Evolutionary conservation across 2,329 filamentous ascomycete genomes (phyloP).

Genomic region (Paecilomyces formosus): DNA sequence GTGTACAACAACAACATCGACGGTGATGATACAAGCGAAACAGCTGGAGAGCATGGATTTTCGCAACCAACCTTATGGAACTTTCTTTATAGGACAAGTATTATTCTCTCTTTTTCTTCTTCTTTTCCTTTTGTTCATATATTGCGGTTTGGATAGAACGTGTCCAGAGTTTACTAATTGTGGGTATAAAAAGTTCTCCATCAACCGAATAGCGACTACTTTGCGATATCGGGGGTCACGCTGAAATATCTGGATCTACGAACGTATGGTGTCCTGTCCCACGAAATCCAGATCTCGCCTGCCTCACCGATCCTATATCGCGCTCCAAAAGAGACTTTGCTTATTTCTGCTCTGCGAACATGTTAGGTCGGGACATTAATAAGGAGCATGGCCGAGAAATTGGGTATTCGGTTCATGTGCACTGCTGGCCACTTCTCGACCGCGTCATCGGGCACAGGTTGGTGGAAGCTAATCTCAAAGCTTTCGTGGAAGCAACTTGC

Average conservation of each 20-base stretch:
- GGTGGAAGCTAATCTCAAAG: slow-evolving; percentile 6
- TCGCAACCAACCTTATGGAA: not conserved
- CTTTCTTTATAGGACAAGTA: not conserved
- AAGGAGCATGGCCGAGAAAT: slow-evolving; percentile 3
- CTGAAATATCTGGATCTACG: not conserved
- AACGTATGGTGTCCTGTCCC: not conserved
- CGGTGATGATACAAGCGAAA: not conserved
- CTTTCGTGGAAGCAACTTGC: slow-evolving; percentile 1
- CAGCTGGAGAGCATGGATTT: not conserved
- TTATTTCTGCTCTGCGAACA: slow-evolving; percentile 1
- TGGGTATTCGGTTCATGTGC: slow-evolving; percentile 9
- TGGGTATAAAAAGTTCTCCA: slow-evolving; percentile 2
- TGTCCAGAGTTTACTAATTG: not conserved
- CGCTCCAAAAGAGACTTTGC: not conserved
- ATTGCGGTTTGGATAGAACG: not conserved
- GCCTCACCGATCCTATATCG: not conserved
- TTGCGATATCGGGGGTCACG: slow-evolving; percentile 4
- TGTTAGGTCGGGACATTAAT: slow-evolving; percentile 12
- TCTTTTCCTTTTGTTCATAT: not conserved
- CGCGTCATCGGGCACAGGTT: slow-evolving; percentile 9
- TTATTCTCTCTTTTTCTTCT: not conserved
- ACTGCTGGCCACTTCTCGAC: slow-evolving; percentile 12
- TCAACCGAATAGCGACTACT: slow-evolving; percentile 3
- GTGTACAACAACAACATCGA: not conserved
- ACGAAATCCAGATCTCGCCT: not conserved